Evolutionary conservation across 192 early-diverging fungal species (phyloP).

Genomic region (Coemansia sp.): DNA sequence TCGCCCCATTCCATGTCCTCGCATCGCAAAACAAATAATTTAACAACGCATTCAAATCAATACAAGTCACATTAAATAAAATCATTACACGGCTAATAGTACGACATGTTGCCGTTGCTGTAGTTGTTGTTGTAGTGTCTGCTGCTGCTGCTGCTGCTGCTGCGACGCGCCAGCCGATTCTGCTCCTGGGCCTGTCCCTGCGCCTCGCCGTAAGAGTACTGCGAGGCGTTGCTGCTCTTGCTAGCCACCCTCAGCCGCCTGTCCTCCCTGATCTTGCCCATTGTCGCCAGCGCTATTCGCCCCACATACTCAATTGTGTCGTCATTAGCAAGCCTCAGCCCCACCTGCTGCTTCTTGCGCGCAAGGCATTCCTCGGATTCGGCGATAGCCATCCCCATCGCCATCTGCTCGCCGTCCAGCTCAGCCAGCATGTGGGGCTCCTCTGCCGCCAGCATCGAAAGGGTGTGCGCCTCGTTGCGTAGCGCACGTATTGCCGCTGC

Average conservation of each 20-base stretch:
- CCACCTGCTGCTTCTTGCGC: slow-evolving; percentile 25
- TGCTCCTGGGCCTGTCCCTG: neutral
- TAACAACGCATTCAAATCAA: no score
- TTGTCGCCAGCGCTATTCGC: slow-evolving; percentile 38
- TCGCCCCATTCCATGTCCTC: no score
- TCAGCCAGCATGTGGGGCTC: slow-evolving; percentile 1
- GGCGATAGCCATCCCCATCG: slow-evolving; percentile 39
- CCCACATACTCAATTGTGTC: slow-evolving; percentile 41
- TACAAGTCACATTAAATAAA: no score
- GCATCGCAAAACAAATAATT: no score
- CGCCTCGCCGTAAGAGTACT: neutral
- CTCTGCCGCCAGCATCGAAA: slow-evolving; percentile 4
- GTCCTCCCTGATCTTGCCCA: slow-evolving; percentile 49
- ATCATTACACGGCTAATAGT: no score
- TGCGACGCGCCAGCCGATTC: neutral
- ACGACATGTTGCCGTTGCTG: no score
- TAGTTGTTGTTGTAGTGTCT: no score
- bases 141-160: neutral
- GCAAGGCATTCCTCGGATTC: slow-evolving; percentile 29
- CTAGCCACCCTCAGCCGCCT: slow-evolving; percentile 2
- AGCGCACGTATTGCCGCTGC: slow-evolving; percentile 40
- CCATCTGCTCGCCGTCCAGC: slow-evolving; percentile 31
- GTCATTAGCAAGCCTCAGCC: slow-evolving; percentile 11
- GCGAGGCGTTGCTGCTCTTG: neutral
- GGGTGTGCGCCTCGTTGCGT: slow-evolving; percentile 17